Evolutionary conservation across 179 eudicot genomes (phyloP).

Genomic region (Dionaea muscipula): DNA sequence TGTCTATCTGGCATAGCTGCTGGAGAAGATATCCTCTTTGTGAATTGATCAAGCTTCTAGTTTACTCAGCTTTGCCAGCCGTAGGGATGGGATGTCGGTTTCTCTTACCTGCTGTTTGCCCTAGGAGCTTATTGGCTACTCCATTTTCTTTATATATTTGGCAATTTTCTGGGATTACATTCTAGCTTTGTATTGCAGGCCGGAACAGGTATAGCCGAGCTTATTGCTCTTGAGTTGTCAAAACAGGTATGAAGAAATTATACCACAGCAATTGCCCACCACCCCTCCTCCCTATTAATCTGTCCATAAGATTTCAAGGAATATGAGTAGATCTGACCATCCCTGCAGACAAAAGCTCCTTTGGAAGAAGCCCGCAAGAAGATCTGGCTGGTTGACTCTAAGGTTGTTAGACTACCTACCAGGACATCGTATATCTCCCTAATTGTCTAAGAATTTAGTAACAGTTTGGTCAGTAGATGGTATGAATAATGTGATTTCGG

Average conservation of each 20-base stretch:
- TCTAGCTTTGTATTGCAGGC: conserved; percentile 32
- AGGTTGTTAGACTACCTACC: conserved; percentile 21
- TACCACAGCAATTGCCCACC: too few species aligned
- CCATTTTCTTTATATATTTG: background rate
- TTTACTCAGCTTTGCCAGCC: too few species aligned
- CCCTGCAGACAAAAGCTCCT: conserved; percentile 25
- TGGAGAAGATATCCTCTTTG: too few species aligned
- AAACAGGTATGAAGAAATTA: conserved; percentile 30
- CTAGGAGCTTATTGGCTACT: background rate
- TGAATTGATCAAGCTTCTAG: too few species aligned
- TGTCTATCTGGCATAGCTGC: too few species aligned
- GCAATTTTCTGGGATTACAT: background rate
- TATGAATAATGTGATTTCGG: background rate
- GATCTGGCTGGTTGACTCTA: conserved; percentile 74
- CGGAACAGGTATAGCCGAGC: conserved; percentile 77
- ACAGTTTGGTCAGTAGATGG: background rate
- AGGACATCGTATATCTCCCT: background rate
- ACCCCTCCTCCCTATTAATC: too few species aligned
- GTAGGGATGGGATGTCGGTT: too few species aligned
- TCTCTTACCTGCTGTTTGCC: background rate
- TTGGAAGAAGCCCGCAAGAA: conserved; percentile 60
- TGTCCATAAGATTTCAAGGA: conserved; percentile 2
- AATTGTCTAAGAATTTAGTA: background rate
- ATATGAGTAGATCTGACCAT: conserved; percentile 7
- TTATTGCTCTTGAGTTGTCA: conserved; percentile 57